A percentile compares a stretch with the other conserved stretches of the same genome.
Conservation (phyloP, 495 filamentous ascomycete species). For the Jackrogersella minutella region DNA sequence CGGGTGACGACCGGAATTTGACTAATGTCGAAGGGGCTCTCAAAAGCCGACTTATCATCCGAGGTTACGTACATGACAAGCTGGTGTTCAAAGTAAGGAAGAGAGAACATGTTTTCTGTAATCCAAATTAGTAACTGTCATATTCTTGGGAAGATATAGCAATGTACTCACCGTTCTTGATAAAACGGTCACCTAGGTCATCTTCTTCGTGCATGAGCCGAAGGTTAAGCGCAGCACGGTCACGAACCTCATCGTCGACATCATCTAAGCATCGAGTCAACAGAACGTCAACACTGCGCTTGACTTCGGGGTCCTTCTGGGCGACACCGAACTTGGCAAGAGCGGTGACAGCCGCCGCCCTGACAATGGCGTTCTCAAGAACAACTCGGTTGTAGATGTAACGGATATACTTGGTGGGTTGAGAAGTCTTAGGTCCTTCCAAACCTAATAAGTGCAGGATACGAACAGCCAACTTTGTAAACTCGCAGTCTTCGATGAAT, state of each 20-base stretch:
- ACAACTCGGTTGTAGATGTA: conserved; percentile 99
- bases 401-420: conserved; percentile 97
- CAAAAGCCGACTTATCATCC: conserved; percentile 83
- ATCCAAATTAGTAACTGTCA: conserved; percentile 39
- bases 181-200: conserved; percentile 81
- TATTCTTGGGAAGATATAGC: conserved; percentile 37
- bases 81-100: conserved; percentile 96
- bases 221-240: conserved; percentile 92
- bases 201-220: conserved; percentile 88
- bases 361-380: conserved; percentile 93
- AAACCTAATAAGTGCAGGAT: conserved; percentile 92
- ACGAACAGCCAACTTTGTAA: conserved; percentile 95
- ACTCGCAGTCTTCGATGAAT: conserved; percentile 99
- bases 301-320: conserved; percentile 95
- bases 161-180: conserved; percentile 79
- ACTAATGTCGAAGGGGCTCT: conserved; percentile 85
- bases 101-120: conserved; percentile 83
- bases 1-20: conserved; percentile 93
- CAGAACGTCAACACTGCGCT: conserved; percentile 90
- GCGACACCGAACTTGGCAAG: conserved; percentile 97
- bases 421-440: conserved; percentile 93
- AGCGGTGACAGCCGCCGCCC: conserved; percentile 94
- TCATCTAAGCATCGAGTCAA: conserved; percentile 95
- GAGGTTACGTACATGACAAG: conserved; percentile 98
- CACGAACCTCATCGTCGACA: conserved; percentile 95